Evolutionary conservation across 495 filamentous ascomycete species (phyloP), one percentile per base, ranked within the genome.

Genomic region (Aspergillus wentii): DNA sequence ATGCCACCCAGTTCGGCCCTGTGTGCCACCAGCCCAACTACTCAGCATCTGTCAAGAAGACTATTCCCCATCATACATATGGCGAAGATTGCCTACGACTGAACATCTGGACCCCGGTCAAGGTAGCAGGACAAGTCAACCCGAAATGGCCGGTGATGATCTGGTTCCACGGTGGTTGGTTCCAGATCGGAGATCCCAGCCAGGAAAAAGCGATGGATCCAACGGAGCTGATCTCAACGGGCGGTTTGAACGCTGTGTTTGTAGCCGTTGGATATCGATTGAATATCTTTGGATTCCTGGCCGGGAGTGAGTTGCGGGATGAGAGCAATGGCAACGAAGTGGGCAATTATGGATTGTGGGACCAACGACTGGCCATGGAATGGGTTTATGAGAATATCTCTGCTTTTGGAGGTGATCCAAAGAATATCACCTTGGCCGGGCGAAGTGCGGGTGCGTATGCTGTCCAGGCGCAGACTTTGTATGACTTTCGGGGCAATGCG

Each of bases 251-350:
- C n/a, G 57, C 81, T 26, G 65, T 87, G 13, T 56, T 76, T 14
- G 62, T 86, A 21, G 78, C 75, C 55, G 80, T 83, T 39, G 82
- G 80, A 43, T 87, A 87, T 48, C 75, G 83, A 2, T 58, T 86
- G 14, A 79, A 78, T 8, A 65, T 82, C 0, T 68, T 88, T 17
- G 83, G 83, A 1, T 88, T 86, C 52, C 49, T 86, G 16, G 69
- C 79, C 17, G 78, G 76, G 1, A 38, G 44, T 2, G 69, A 70
- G 45, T 18, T 79, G 16, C 67, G 69, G 10, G 68, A 72, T 2
- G 72, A 76, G 37, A 21, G 72, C 10, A 52, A 43, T 2, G 43
- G 44, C 0, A 61, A 71, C 17, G 54, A 58, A 5, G 48, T 53
- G 3, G 64, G 83, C 16, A 88, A 88, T 49, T 56, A 83, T 19